Evolutionary conservation across 345 rosid species (phyloP).

Genomic region (Pistacia vera): DNA sequence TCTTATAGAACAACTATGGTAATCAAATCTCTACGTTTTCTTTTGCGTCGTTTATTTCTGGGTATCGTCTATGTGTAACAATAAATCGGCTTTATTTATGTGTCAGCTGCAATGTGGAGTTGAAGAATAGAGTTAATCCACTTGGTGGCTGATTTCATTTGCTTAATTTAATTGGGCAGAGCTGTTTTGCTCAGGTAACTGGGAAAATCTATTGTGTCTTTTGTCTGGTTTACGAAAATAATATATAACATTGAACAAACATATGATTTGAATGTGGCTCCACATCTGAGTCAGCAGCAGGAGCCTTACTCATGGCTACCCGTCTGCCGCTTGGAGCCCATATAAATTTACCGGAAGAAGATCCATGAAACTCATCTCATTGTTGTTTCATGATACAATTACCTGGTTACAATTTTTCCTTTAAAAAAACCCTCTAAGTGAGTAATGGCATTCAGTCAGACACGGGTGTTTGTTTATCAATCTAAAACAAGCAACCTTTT

Average conservation of each 20-base stretch:
- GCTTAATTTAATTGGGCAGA: background rate
- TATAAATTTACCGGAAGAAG: conserved; percentile 21
- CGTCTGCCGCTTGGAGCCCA: conserved; percentile 54
- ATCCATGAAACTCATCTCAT: conserved; percentile 33
- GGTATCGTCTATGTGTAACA: background rate
- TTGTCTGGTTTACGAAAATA: background rate
- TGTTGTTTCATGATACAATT: conserved; percentile 29
- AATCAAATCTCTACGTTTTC: background rate
- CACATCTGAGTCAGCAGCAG: conserved; percentile 45
- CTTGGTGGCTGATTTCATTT: too few relatives aligned
- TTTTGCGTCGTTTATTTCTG: background rate
- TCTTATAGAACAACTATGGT: background rate
- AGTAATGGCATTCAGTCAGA: conserved; percentile 31
- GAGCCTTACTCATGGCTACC: conserved; percentile 31
- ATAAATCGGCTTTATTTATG: background rate
- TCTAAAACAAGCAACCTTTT: conserved; percentile 32
- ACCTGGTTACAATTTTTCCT: conserved; percentile 18
- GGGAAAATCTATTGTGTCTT: background rate
- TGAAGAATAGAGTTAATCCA: background rate
- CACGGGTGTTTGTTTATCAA: conserved; percentile 36
- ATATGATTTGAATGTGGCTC: conserved; percentile 25
- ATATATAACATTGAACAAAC: background rate
- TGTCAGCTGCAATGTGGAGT: background rate
- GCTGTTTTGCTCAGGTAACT: conserved; percentile 1
- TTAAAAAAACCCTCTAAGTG: background rate